phyloP scores from a whole-genome alignment of 345 rosid genomes.

The Syzygium aqueum region DNA sequence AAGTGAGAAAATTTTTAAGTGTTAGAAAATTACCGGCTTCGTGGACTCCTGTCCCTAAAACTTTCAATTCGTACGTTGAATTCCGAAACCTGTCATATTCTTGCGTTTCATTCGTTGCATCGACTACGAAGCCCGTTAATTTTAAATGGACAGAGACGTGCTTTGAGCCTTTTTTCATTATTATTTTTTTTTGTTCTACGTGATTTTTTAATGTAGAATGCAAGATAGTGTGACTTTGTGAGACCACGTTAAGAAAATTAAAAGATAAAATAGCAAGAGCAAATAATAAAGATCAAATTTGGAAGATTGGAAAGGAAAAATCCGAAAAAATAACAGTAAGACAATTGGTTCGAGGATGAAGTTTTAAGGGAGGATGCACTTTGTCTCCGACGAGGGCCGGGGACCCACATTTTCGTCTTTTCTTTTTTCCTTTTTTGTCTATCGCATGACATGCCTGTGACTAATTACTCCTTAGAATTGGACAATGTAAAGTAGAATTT shows the following conservation, averaged over 20 bases:
- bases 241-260: neutral
- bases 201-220: too few relatives aligned
- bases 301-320: too few relatives aligned
- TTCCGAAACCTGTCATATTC: rapidly evolving
- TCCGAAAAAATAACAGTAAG: neutral
- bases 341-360: too few relatives aligned
- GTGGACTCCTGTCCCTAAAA: neutral
- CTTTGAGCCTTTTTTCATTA: neutral
- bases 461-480: neutral
- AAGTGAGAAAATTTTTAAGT: neutral
- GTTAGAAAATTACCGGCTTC: neutral
- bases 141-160: neutral
- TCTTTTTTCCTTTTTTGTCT: too few relatives aligned
- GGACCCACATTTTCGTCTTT: neutral
- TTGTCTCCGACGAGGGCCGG: neutral
- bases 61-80: neutral
- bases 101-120: neutral
- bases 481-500: neutral
- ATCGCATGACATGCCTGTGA: neutral
- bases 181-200: neutral
- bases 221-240: neutral
- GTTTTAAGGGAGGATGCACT: too few relatives aligned
- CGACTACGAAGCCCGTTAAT: neutral
- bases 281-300: too few relatives aligned
- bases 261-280: too few relatives aligned